Percentiles rank a stretch among this genome's conserved stretches.
Evolutionary conservation across 2,329 filamentous ascomycete genomes (phyloP).

Genomic region (Diaporthe nobilis): DNA sequence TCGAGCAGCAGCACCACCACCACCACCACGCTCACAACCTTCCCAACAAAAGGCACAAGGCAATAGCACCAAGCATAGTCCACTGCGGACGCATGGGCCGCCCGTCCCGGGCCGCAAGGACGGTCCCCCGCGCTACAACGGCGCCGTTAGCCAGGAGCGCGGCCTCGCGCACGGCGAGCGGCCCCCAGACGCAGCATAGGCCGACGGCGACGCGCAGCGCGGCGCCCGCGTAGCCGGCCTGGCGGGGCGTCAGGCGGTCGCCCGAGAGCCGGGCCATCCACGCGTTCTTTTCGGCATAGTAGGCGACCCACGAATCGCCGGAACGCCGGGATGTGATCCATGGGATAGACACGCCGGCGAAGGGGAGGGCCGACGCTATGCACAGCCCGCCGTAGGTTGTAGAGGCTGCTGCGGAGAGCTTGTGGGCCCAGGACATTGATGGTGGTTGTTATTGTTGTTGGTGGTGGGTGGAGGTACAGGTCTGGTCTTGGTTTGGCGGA

Average conservation of each 20-base stretch:
- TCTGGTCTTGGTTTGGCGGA: neutral
- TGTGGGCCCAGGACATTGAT: constrained; percentile 33
- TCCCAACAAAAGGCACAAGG: constrained; percentile 35
- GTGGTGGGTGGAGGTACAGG: neutral
- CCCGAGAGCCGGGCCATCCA: constrained; percentile 44
- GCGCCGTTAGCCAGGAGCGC: constrained; percentile 43
- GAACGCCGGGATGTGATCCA: constrained; percentile 14
- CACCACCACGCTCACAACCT: constrained; percentile 24
- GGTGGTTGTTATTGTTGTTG: neutral
- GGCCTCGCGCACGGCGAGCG: constrained; percentile 36
- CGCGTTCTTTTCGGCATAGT: constrained; percentile 46
- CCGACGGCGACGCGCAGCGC: constrained; percentile 44
- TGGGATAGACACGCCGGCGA: constrained; percentile 45
- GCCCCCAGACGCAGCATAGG: constrained; percentile 43
- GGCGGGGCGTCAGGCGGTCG: constrained; percentile 42
- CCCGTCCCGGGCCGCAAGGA: constrained; percentile 43
- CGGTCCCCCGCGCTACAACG: constrained; percentile 43
- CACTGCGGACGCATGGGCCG: constrained; percentile 45
- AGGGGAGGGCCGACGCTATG: constrained; percentile 45
- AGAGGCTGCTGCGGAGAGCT: constrained; percentile 28
- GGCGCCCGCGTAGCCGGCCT: constrained; percentile 44
- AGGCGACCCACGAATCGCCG: constrained; percentile 40
- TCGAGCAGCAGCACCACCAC: constrained; percentile 54
- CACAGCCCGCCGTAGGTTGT: constrained; percentile 44
- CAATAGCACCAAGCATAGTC: constrained; percentile 44